Evolutionary conservation across 805 yeast species (phyloP), one percentile per base, ranked within the genome.

Genomic region (Candida sakaeoensis): DNA sequence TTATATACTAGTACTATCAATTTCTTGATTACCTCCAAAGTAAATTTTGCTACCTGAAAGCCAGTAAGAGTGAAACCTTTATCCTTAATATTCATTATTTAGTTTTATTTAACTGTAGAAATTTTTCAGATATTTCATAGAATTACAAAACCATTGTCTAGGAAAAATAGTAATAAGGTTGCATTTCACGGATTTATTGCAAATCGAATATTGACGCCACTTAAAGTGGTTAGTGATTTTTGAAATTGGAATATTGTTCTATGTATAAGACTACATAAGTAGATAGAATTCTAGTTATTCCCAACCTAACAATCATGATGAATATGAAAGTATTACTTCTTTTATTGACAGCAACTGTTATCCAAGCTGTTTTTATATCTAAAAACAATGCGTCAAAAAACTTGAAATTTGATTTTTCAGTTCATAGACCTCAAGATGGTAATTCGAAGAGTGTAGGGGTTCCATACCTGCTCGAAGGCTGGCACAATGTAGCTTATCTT

Each of bases 401-500:
- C 5, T 28, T 10, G 8, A 28, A 28, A 15, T 19, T 28, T 28
- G 32, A 15, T 28, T 28, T 28, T 12, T 15, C 19, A 8, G 32
- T 28, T 28, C 7, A 9, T 4, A n/a, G 19, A 7, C 5, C 32
- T 5, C 14, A 28, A 15, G 4, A 5, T 8, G 5, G 19, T 15
- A 8, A n/a, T 13, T 9, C 5, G 10, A 28, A 28, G 19, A 17
- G 32, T 28, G 32, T 7, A 8, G 32, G 16, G 4, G 8, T 8
- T 28, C 32, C 32, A 15, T 28, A 28, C 16, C 32, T 8, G 32
- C 17, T 28, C 8, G 19, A 28, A 15, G 32, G 17, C 13, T 19
- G 31, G 10, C 30, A 30, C 16, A 8, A 37, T 9, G 15, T 33
- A 3, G 23, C 9, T 9, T 41, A 29, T 10, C 16, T 36, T 49